These are phyloP conservation scores for Lecanoromycetidae sp. DNA, from an alignment of 2,329 filamentous ascomycete genomes.

Conservation along the genomic window DNA sequence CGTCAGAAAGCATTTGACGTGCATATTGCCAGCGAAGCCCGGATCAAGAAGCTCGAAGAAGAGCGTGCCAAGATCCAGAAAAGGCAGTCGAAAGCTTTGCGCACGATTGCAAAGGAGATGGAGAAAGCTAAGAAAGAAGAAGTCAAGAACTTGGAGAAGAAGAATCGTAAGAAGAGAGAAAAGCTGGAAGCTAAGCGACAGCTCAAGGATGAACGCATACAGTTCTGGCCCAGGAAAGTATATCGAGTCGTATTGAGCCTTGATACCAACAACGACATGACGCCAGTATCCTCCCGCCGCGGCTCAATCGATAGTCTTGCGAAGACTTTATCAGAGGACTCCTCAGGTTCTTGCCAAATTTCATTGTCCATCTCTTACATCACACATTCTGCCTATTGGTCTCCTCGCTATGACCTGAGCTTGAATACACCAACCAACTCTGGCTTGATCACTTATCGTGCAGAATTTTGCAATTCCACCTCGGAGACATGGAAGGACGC, in stretches of 20 bases:
- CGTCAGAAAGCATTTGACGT: constrained; percentile 22
- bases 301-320: constrained; percentile 22
- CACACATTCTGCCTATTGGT: constrained; percentile 47
- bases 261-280: constrained; percentile 24
- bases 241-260: constrained; percentile 28
- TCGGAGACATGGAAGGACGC: constrained; percentile 53
- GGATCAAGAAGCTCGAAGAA: constrained; percentile 22
- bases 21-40: constrained; percentile 20
- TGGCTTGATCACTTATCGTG: constrained; percentile 48
- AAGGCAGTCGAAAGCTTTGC: constrained; percentile 19
- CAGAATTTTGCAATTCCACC: constrained; percentile 49
- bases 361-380: constrained; percentile 46
- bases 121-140: constrained; percentile 21
- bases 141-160: constrained; percentile 22
- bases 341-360: constrained; percentile 15
- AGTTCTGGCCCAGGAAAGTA: constrained; percentile 29
- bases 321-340: constrained; percentile 13
- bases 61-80: constrained; percentile 22
- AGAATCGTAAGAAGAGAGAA: constrained; percentile 21
- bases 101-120: constrained; percentile 16
- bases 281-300: constrained; percentile 22
- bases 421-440: constrained; percentile 45
- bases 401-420: constrained; percentile 49
- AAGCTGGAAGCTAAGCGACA: constrained; percentile 18
- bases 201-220: constrained; percentile 24